Conservation (phyloP, 1,139 yeast genomes). For the Yamadazyma aaseri region DNA sequence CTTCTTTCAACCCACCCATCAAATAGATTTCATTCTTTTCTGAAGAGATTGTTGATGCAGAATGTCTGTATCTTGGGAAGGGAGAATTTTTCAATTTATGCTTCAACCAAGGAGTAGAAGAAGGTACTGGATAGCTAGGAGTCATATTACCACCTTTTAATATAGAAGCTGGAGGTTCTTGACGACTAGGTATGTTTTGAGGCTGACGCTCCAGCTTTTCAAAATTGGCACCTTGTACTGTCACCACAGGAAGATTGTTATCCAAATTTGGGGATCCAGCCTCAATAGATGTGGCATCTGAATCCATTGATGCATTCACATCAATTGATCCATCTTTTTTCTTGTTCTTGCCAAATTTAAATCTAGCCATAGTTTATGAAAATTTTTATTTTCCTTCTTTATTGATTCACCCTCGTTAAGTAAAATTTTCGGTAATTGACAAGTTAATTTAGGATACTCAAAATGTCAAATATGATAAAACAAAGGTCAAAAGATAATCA, state of each 20-base stretch:
- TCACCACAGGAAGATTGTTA: background rate
- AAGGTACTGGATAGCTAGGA: background rate
- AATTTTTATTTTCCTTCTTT: background rate
- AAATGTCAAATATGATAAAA: no score
- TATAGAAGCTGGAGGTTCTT: background rate
- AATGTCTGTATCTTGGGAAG: constrained; percentile 92
- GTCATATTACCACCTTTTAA: background rate
- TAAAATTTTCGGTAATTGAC: background rate
- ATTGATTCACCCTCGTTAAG: constrained; percentile 1
- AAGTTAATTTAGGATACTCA: no score
- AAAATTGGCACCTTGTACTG: no score
- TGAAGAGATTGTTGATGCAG: constrained; percentile 72
- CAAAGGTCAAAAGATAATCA: no score
- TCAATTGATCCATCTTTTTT: constrained; percentile 12
- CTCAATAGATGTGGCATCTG: constrained; percentile 1
- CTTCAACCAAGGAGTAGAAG: constrained; percentile 71
- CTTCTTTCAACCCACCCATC: constrained; percentile 94
- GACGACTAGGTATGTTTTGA: no score
- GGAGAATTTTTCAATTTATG: constrained; percentile 74
- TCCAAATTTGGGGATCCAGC: background rate
- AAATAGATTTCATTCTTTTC: constrained; percentile 82
- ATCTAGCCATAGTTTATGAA: constrained; percentile 14
- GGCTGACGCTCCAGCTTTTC: no score
- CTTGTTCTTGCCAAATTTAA: constrained; percentile 16
- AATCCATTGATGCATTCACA: constrained; percentile 11